Evolutionary conservation across 192 early-diverging fungal genomes (phyloP).

Genomic region (Coemansia interrupta): DNA sequence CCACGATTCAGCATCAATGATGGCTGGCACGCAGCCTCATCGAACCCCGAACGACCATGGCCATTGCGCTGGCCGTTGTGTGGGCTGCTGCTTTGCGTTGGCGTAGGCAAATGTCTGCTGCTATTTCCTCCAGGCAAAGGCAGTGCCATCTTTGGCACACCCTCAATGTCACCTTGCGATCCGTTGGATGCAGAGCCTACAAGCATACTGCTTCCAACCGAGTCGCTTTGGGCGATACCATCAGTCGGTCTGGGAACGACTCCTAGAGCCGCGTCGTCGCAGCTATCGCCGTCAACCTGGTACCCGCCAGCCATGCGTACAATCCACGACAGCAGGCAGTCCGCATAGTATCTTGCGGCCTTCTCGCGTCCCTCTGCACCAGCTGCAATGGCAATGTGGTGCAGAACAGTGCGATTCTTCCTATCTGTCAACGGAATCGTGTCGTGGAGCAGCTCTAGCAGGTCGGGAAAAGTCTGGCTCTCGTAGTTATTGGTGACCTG

Average conservation of each 20-base stretch:
- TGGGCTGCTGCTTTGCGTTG: constrained; percentile 35
- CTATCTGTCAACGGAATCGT: constrained; percentile 75
- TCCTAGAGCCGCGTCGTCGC: neutral
- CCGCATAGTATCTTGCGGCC: constrained; percentile 85
- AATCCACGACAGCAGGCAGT: constrained; percentile 72
- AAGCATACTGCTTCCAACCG: constrained; percentile 3
- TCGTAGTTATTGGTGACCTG: constrained; percentile 85
- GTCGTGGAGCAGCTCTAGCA: constrained; percentile 70
- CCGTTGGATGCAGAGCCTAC: neutral
- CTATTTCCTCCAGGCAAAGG: neutral
- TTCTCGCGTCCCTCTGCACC: constrained; percentile 65
- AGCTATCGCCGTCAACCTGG: constrained; percentile 29
- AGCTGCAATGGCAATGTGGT: constrained; percentile 80
- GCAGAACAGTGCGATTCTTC: constrained; percentile 80
- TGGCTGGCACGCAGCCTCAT: neutral
- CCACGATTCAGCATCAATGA: neutral
- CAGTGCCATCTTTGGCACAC: neutral
- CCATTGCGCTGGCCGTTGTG: neutral
- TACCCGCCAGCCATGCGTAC: constrained; percentile 53
- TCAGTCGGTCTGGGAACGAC: neutral
- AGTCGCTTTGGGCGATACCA: constrained; percentile 1
- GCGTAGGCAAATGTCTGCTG: constrained; percentile 22
- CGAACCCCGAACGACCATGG: neutral
- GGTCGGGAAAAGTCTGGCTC: constrained; percentile 67
- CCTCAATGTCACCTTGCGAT: neutral